Base-by-base conservation (phyloP, 306 rosid genomes). In the Cicer bijugum region DNA sequence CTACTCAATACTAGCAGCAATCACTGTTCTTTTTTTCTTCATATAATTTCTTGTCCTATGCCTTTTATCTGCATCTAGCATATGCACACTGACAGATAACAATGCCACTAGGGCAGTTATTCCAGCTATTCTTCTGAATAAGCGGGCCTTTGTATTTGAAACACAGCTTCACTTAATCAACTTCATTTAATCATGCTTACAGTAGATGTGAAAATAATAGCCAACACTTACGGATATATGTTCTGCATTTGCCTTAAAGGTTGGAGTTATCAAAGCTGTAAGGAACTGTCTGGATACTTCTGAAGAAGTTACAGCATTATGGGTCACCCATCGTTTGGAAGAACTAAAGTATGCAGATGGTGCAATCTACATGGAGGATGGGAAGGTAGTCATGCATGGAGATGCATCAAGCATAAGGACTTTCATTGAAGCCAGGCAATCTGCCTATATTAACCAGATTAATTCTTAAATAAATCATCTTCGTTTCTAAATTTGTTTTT, bases 321-420 rank as follows among this genome's bases (percentile, higher is more conserved):
- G 96, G 96, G 97, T 91, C 51, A 91, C 91, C 37, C 96, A 91
- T 88, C 96, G 97, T 69, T 82, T 89, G 71, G 97, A 91, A 86
- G 96, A 91, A 81, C 92, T 89, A 11, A 85, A 82, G 44, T 80
- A 86, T 81, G 96, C 97, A 11, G 97, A 91, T 77, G 97, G 97
- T 52, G 96, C 93, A 74, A 77, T 91, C 65, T 91, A 89, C 84
- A 89, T 91, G 97, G 97, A 91, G 72, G 89, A 88, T 9, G 97
- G 97, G 78, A 78, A 81, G 78, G 89, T 91, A 61, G 85, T 85
- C 48, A 72, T 62, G 88, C 84, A 79, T 47, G 96, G 96, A 35
- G 88, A 86, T 72, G 89, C 81, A 0, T 38, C 85, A 17, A 86
- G 71, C 78, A 71, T 89, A 58, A 78, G 56, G 79, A 80, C 76